Conservation (phyloP, 1,284 basidiomycete species). For the Malassezia japonica region DNA sequence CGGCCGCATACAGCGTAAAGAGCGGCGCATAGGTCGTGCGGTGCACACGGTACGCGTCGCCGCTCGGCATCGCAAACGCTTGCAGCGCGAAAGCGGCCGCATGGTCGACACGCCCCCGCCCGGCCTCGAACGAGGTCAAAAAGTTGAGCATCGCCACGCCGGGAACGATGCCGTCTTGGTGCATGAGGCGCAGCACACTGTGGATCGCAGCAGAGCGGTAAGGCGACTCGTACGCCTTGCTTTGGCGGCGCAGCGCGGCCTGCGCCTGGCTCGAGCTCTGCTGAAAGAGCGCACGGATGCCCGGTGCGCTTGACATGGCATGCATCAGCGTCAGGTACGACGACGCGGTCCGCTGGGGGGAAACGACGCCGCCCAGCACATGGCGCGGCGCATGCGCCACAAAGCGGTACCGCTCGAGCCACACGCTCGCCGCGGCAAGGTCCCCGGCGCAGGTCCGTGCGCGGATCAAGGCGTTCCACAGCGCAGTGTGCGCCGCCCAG, state of each 20-base stretch:
- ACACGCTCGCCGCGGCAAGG: slow-evolving; percentile 1
- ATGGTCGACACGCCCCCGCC: background rate
- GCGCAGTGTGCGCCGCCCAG: background rate
- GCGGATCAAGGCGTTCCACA: slow-evolving; percentile 14
- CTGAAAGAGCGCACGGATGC: background rate
- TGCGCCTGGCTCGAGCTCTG: background rate
- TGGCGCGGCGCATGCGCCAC: background rate
- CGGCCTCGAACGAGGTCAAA: slow-evolving; percentile 13
- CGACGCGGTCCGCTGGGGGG: slow-evolving; percentile 4
- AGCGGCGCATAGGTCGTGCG: background rate
- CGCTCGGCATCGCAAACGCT: background rate
- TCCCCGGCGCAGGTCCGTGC: slow-evolving; percentile 3
- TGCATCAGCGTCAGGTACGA: slow-evolving; percentile 17
- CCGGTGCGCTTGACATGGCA: background rate
- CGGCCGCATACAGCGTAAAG: slow-evolving; percentile 5
- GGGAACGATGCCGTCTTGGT: slow-evolving; percentile 3
- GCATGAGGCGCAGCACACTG: slow-evolving; percentile 1
- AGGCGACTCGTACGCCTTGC: background rate
- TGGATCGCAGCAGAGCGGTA: slow-evolving; percentile 7
- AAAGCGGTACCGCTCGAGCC: slow-evolving; percentile 17
- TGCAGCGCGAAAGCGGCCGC: background rate
- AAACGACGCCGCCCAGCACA: background rate
- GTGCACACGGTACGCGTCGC: slow-evolving; percentile 1
- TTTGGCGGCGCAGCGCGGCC: background rate
- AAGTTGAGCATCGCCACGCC: slow-evolving; percentile 16